Evolutionary conservation across 768 basidiomycete species (phyloP), one percentile per base, ranked within the genome.

Genomic region (Suillus cothurnatus): DNA sequence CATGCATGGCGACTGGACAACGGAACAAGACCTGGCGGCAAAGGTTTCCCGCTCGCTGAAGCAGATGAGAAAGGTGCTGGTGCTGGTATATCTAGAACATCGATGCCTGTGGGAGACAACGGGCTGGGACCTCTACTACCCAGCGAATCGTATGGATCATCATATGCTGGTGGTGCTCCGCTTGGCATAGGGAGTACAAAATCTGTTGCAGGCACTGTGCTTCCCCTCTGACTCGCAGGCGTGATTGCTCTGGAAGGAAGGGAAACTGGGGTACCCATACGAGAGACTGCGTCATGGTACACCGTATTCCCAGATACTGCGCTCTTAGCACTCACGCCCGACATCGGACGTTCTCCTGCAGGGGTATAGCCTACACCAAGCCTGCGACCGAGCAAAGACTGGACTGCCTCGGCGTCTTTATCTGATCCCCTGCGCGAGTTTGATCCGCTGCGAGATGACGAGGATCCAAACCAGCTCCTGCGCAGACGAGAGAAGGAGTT

Each of bases 201-300:
- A 0, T 65, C 67, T 0, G 62, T 66, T 36, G 56, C 63, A 45
- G 66, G 52, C 12, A 49, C 60, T 43, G 65, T 61, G 15, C 68
- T 68, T 56, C 75, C 76, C 31, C 58, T 61, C 8, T 53, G 68
- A 11, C 73, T 77, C 4, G 79, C 76, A 41, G 85, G 84, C 2
- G 85, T 84, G 63, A 84, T 59, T 11, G 84, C 86, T 43, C 83
- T 77, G 6, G 81, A 80, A 56, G 83, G 81, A 21, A 77, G 62
- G 14, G 72, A 72, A 7, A 77, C 69, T 26, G 85, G 82, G 3
- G 86, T 85, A 2, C 69, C 75, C 14, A 81, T 74, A 12, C 76
- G 75, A 0, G 88, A 88, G 4, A 74, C 64, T 0, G 90, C 89
- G 69, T 91, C 89, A 66, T 87, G 86, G 68, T 87, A 91, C 3